Conservation (phyloP, 2,329 filamentous ascomycete species). For the Fusarium sp. region DNA sequence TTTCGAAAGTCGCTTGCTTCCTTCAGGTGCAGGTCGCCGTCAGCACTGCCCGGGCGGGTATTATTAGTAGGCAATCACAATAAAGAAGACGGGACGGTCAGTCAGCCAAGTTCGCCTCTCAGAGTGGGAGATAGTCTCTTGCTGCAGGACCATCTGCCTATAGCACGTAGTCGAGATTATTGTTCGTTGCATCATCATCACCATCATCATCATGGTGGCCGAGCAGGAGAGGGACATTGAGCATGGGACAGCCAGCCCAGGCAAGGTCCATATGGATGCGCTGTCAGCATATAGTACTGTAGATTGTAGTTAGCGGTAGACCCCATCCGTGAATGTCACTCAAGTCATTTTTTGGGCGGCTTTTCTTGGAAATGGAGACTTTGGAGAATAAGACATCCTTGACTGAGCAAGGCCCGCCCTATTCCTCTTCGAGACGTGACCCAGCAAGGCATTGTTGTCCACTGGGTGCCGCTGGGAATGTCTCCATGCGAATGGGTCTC, state of each 20-base stretch:
- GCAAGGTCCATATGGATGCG: not conserved
- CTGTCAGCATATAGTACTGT: slow-evolving; percentile 18
- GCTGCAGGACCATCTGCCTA: not conserved
- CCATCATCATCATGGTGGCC: too few species aligned
- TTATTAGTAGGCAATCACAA: slow-evolving; percentile 28
- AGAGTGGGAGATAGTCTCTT: not conserved
- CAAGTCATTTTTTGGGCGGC: slow-evolving; percentile 14
- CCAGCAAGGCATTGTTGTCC: slow-evolving; percentile 21
- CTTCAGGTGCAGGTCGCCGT: slow-evolving; percentile 38
- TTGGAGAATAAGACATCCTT: slow-evolving; percentile 15
- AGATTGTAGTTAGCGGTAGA: not conserved
- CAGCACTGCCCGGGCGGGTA: slow-evolving; percentile 37
- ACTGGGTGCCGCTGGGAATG: slow-evolving; percentile 31
- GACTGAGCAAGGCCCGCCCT: slow-evolving; percentile 8
- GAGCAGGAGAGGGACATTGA: too few species aligned
- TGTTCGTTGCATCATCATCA: too few species aligned
- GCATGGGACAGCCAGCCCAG: too few species aligned
- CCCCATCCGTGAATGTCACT: slow-evolving; percentile 32
- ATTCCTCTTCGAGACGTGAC: slow-evolving; percentile 17
- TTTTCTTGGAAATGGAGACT: slow-evolving; percentile 19
- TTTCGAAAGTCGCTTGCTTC: slow-evolving; percentile 38
- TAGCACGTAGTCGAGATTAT: not conserved
- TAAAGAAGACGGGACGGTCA: not conserved
- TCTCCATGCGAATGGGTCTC: slow-evolving; percentile 24
- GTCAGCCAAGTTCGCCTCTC: slow-evolving; percentile 10